Evolutionary conservation across 2,329 filamentous ascomycete species (phyloP).

Genomic region (Cryphonectria radicalis): DNA sequence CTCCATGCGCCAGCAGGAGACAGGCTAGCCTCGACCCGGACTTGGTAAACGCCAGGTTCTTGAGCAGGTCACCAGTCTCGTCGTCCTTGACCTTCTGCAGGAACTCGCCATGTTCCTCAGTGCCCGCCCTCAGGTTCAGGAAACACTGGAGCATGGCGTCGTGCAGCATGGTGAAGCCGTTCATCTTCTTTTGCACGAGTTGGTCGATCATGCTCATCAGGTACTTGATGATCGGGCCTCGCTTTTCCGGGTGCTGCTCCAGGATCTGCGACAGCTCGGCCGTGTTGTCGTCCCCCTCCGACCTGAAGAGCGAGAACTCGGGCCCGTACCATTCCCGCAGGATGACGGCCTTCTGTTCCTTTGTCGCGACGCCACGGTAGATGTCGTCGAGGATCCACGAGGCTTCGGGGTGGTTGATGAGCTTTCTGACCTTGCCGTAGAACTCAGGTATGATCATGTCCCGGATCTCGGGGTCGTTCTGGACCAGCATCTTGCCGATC

Average conservation of each 20-base stretch:
- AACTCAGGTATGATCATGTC: conserved; percentile 93
- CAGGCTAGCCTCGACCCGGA: conserved; percentile 83
- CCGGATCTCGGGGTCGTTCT: conserved; percentile 83
- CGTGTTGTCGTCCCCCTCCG: conserved; percentile 55
- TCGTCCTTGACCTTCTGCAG: conserved; percentile 90
- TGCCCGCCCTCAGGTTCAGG: conserved; percentile 74
- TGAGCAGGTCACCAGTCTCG: conserved; percentile 84
- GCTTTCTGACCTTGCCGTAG: conserved; percentile 86
- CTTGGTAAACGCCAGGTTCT: conserved; percentile 95
- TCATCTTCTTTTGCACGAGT: conserved; percentile 94
- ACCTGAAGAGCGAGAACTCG: conserved; percentile 82
- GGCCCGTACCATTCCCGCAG: conserved; percentile 96
- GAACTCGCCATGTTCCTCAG: conserved; percentile 84
- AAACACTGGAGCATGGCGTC: conserved; percentile 99
- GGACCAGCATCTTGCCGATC: conserved; percentile 93
- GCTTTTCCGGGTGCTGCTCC: conserved; percentile 79
- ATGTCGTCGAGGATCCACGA: conserved; percentile 98
- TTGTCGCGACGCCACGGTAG: conserved; percentile 85
- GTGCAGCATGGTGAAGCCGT: conserved; percentile 96
- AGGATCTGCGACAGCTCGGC: conserved; percentile 78
- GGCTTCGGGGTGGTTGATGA: conserved; percentile 95
- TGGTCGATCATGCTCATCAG: conserved; percentile 87
- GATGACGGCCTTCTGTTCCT: conserved; percentile 81
- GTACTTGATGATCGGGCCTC: conserved; percentile 82
- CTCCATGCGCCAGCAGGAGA: conserved; percentile 80